Evolutionary conservation across 2,329 filamentous ascomycete genomes (phyloP), one percentile per base, ranked within the genome.

Genomic region (Orbilia quercus): DNA sequence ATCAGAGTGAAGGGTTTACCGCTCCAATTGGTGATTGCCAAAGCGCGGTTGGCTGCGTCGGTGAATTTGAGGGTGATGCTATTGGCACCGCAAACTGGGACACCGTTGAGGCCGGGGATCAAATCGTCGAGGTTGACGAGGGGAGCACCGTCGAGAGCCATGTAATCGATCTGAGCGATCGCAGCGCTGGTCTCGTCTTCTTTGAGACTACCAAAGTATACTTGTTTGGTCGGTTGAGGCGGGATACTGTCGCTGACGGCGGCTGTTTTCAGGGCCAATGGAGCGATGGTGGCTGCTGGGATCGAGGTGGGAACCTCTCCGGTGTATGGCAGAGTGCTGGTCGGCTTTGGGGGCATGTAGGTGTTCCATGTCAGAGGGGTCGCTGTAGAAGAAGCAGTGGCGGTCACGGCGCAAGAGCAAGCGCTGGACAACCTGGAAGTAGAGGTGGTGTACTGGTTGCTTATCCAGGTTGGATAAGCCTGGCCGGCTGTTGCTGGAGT

Each of bases 101-200:
- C 51, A 4, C 63, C 63, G 22, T 67, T 36, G 23, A 67, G 31
- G 20, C 63, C 63, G 25, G 25, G 18, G 11, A 58, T 38, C 22
- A 67, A 25, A 11, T 67, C 63, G 31, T 67, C 63, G 9, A 67
- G 45, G 20, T 67, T 67, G 22, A 67, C 63, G n/a, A 67, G 20
- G 2, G 34, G 44, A 14, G 45, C 20, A 9, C 42, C 53, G 28
- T 22, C 53, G 1, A 18, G 34, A 18, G 63, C 63, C 20, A 20
- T 22, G 25, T 59, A 67, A 7, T n/a, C 22, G 2, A 59, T 34
- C 2, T 59, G 53, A 3, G 63, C 63, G 5, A 67, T 14, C 4
- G 59, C 12, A 2, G 53, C 53, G 28, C 53, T 67, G 12, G 44
- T 11, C 20, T 59, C 51, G 38, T 67, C 63, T 1, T 36, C 45